phyloP scores from a whole-genome alignment of 805 yeast species.

The Nakazawaea sp. region DNA sequence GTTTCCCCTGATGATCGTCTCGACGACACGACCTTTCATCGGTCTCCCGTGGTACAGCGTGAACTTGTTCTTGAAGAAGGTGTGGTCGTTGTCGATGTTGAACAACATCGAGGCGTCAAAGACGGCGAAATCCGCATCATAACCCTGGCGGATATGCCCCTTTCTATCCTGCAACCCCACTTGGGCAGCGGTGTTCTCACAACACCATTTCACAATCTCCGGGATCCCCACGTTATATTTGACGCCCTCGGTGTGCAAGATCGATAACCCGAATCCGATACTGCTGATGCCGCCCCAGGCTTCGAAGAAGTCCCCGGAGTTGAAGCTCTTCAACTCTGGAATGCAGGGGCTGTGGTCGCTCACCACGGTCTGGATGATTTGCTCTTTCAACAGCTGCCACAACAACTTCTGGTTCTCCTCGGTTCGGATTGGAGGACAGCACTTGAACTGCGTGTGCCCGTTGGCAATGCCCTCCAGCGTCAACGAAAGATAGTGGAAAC shows the following conservation, averaged over 20 bases:
- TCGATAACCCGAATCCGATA: conserved; percentile 84
- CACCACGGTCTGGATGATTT: conserved; percentile 75
- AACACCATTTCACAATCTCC: conserved; percentile 77
- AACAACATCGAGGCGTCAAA: conserved; percentile 60
- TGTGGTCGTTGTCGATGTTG: conserved; percentile 43
- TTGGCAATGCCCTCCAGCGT: conserved; percentile 72
- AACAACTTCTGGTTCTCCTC: conserved; percentile 62
- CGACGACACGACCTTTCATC: conserved; percentile 67
- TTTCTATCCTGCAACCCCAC: conserved; percentile 69
- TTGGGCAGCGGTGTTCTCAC: conserved; percentile 77
- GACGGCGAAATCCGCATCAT: conserved; percentile 83
- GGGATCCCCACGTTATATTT: conserved; percentile 41
- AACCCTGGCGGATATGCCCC: conserved; percentile 68
- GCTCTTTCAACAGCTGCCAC: conserved; percentile 71
- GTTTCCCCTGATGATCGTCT: conserved; percentile 74
- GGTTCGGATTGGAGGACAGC: conserved; percentile 91
- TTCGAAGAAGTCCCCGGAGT: conserved; percentile 77
- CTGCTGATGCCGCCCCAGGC: conserved; percentile 98
- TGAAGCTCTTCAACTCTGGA: conserved; percentile 78
- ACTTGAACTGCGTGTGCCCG: conserved; percentile 78
- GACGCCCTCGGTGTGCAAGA: conserved; percentile 69
- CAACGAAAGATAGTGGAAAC: conserved; percentile 84
- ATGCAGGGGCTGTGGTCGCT: conserved; percentile 97
- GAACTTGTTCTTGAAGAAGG: conserved; percentile 77
- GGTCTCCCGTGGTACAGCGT: conserved; percentile 78